A percentile compares a stretch with the other conserved stretches of the same genome.
phyloP scores from a whole-genome alignment of 78 protist species.

The Parvularia atlantis region DNA sequence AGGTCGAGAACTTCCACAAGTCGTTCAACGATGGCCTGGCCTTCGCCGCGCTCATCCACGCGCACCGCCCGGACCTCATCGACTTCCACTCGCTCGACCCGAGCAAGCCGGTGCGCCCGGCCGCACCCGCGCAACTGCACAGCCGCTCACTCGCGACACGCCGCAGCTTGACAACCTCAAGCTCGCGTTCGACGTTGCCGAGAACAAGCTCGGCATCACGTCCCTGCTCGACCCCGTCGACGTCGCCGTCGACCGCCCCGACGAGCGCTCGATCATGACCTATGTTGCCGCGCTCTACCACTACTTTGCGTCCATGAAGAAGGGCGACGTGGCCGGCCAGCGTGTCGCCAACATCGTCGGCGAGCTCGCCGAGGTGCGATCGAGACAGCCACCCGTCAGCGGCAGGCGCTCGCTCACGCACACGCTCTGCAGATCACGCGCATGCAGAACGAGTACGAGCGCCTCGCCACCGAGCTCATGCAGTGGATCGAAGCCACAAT shows the following conservation, averaged over 20 bases:
- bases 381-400: too few relatives aligned
- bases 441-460: conserved; percentile 16
- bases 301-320: conserved; percentile 21
- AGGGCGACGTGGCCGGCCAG: conserved; percentile 20
- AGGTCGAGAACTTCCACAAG: too few relatives aligned
- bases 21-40: conserved; percentile 44
- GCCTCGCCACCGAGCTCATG: not conserved
- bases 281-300: conserved; percentile 46
- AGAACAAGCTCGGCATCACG: conserved; percentile 25
- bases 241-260: conserved; percentile 21
- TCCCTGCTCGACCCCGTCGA: conserved; percentile 18
- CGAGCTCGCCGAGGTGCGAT: too few relatives aligned
- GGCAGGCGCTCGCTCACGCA: too few relatives aligned
- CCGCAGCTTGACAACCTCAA: conserved; percentile 14
- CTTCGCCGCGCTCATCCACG: conserved; percentile 52
- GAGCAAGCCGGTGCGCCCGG: too few relatives aligned
- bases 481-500: conserved; percentile 12
- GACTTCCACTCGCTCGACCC: conserved; percentile 3
- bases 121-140: too few relatives aligned
- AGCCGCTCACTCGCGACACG: not conserved
- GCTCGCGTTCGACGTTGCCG: conserved; percentile 58
- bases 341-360: conserved; percentile 14
- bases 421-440: not conserved
- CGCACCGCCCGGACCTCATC: conserved; percentile 48
- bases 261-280: conserved; percentile 65